phyloP scores from a whole-genome alignment of 345 rosid species.

The Lepidium aucheri region DNA sequence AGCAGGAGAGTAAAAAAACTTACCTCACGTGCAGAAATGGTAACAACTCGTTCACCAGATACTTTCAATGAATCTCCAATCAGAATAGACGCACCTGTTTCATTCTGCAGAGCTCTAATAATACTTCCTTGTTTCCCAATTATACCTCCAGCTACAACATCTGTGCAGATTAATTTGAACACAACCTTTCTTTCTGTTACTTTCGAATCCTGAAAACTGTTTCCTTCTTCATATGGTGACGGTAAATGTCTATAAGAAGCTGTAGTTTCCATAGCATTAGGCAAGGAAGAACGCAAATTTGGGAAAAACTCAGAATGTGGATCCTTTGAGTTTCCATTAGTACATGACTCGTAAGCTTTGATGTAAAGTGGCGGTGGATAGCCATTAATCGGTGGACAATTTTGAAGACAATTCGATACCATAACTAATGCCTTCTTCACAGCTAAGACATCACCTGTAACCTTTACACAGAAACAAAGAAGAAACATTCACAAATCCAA shows the following conservation, averaged over 20 bases:
- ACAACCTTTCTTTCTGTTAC: constrained; percentile 29
- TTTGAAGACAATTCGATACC: constrained; percentile 41
- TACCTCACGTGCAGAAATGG: constrained; percentile 58
- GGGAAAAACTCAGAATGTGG: constrained; percentile 47
- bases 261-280: constrained; percentile 17
- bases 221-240: constrained; percentile 18
- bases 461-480: constrained; percentile 21
- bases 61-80: constrained; percentile 28
- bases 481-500: background rate
- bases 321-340: constrained; percentile 22
- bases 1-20: background rate
- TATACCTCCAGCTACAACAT: constrained; percentile 46
- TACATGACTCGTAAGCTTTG: constrained; percentile 26
- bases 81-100: constrained; percentile 52
- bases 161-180: constrained; percentile 46
- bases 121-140: constrained; percentile 54
- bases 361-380: constrained; percentile 30
- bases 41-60: constrained; percentile 43
- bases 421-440: constrained; percentile 60
- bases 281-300: constrained; percentile 30
- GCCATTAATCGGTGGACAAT: constrained; percentile 32
- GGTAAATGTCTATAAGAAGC: constrained; percentile 10
- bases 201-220: constrained; percentile 1
- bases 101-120: constrained; percentile 48
- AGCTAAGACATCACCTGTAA: constrained; percentile 44